phyloP scores from a whole-genome alignment of 768 basidiomycete species.

The Kwoniella pini region DNA sequence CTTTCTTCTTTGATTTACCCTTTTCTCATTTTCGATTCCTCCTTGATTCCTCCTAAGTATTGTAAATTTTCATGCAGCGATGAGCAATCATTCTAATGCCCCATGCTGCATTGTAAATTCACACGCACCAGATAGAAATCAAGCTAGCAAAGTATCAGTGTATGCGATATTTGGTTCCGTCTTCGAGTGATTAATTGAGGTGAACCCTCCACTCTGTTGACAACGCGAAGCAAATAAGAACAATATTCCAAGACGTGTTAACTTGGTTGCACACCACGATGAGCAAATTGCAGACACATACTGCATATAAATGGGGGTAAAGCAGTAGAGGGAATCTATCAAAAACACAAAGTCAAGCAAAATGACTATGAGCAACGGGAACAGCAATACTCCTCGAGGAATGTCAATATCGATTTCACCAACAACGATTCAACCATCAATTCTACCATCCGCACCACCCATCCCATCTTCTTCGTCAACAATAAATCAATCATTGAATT shows the following conservation, averaged over 20 bases:
- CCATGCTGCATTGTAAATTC: too few relatives aligned
- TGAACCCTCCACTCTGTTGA: not conserved
- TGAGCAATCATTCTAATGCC: too few relatives aligned
- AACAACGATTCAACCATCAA: not conserved
- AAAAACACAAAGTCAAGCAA: not conserved
- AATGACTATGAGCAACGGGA: not conserved
- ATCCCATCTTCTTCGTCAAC: not conserved
- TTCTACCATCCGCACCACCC: not conserved
- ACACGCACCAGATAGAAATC: too few relatives aligned
- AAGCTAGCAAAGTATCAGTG: too few relatives aligned
- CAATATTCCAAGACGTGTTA: too few relatives aligned
- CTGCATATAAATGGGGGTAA: too few relatives aligned
- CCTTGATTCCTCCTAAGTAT: not conserved
- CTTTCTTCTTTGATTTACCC: not conserved
- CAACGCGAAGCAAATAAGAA: not conserved
- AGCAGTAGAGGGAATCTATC: too few relatives aligned
- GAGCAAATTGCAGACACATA: too few relatives aligned
- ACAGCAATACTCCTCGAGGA: constrained; percentile 1
- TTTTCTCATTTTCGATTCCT: not conserved
- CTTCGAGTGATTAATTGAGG: not conserved
- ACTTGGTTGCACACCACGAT: too few relatives aligned
- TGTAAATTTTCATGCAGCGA: too few relatives aligned
- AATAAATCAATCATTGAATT: not conserved
- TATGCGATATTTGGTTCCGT: not conserved
- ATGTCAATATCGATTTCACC: constrained; percentile 10